Evolutionary conservation across 805 yeast genomes (phyloP), one percentile per base, ranked within the genome.

Genomic region (Cyberlindnera americana): DNA sequence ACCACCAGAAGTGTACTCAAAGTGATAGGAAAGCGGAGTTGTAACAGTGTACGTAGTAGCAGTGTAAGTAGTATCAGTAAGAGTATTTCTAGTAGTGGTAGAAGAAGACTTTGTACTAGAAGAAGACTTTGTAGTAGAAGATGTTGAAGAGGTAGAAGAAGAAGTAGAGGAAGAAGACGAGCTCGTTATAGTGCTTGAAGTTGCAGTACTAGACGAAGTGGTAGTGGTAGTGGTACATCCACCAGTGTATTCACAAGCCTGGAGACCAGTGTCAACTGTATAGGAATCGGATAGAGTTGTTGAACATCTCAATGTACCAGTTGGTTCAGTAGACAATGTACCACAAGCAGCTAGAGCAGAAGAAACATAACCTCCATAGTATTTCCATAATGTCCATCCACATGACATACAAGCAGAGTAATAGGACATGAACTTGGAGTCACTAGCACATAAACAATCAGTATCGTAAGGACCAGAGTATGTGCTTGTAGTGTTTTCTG

Each of bases 311-410:
- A 37, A 14, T 10, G 62, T 54, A 38, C 62, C 64, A 26, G 65
- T 57, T 34, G 65, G 64, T n/a, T 49, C 43, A 18, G 59, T 48
- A 13, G 54, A 43, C 28, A 50, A 43, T n/a, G 50, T 43, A 27
- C 44, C 41, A 49, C 64, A 61, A 11, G 40, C 53, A 11, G 40
- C 50, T 33, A 60, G 41, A 6, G 64, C 55, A 15, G 51, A 43
- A 2, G 53, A 37, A 29, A 62, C 48, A 48, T 43, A 60, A 1
- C 37, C 21, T 14, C 52, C 52, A 44, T 61, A 61, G 47, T 60
- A 56, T 16, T 49, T 38, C 60, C 60, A 62, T 32, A 62, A 41
- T 46, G 65, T 61, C 66, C 65, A 61, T 29, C 66, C 66, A 52
- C 66, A 62, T 32, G 52, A 58, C 33, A 61, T 49, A 53, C 66